phyloP scores from a whole-genome alignment of 139 green algal genomes.

The Chlorella sp. region DNA sequence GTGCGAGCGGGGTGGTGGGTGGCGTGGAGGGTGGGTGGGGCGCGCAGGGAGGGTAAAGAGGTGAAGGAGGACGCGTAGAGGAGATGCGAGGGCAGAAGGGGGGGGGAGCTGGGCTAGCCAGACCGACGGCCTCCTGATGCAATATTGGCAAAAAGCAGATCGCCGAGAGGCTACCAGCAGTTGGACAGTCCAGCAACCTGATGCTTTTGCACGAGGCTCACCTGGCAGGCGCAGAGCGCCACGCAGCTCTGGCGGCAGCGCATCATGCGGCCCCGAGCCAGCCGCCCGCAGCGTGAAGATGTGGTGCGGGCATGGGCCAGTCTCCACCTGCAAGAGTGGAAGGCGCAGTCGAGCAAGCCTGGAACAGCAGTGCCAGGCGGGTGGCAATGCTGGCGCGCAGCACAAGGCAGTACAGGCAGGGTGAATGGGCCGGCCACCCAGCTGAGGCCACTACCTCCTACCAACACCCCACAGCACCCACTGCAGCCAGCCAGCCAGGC shows the following conservation, averaged over 20 bases:
- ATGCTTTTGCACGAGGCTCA: neutral
- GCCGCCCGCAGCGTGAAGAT: slow-evolving; percentile 47
- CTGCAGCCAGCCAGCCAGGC: neutral
- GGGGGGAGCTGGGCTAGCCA: neutral
- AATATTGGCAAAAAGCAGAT: neutral
- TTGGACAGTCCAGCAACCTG: no score
- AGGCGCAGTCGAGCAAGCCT: neutral
- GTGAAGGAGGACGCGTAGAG: neutral
- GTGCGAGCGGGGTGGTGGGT: neutral
- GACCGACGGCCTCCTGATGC: neutral
- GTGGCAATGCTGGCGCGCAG: neutral
- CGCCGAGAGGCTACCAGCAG: neutral
- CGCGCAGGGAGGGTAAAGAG: neutral
- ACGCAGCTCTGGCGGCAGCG: slow-evolving; percentile 46
- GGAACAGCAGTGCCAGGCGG: neutral
- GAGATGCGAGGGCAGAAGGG: neutral
- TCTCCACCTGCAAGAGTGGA: slow-evolving; percentile 40
- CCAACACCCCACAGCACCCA: neutral
- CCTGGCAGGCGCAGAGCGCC: slow-evolving; percentile 42
- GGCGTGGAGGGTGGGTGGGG: no score
- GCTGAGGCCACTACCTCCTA: neutral
- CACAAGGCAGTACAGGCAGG: neutral
- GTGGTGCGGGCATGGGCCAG: slow-evolving; percentile 48
- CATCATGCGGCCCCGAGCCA: neutral
- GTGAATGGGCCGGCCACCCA: neutral